Percentiles rank a stretch among this genome's conserved stretches.
Conservation (phyloP, 345 rosid genomes). For the Eucalyptus cladocalyx region DNA sequence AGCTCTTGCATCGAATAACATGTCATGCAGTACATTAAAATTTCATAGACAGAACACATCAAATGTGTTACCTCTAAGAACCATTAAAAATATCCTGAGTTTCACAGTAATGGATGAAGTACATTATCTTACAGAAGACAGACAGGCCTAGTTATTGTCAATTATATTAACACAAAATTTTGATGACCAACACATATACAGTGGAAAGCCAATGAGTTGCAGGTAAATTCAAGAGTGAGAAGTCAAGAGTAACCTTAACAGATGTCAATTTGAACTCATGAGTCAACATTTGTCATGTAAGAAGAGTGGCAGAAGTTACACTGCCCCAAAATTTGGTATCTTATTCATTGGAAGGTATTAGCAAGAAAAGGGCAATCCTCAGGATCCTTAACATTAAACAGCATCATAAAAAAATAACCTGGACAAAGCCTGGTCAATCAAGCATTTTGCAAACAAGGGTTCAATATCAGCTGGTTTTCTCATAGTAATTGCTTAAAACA, state of each 20-base stretch:
- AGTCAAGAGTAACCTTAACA: neutral
- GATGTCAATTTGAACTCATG: neutral
- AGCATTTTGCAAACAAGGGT: neutral
- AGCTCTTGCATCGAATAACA: neutral
- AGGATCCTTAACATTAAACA: neutral
- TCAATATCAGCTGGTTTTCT: neutral
- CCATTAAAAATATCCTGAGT: neutral
- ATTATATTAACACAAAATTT: neutral
- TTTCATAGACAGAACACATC: neutral
- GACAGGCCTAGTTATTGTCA: neutral
- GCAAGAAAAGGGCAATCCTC: neutral
- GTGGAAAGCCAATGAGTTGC: neutral
- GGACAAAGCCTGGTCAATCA: neutral
- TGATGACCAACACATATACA: neutral
- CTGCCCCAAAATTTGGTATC: neutral
- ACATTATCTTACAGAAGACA: neutral
- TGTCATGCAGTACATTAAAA: neutral
- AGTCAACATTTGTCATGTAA: neutral
- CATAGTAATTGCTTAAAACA: neutral
- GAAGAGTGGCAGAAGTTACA: neutral
- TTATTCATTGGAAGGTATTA: neutral
- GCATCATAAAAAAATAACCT: neutral
- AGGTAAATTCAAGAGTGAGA: neutral
- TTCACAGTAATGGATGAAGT: neutral
- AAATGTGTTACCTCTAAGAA: neutral